Base-by-base conservation (phyloP, 306 rosid species). In the Betula pendula region DNA sequence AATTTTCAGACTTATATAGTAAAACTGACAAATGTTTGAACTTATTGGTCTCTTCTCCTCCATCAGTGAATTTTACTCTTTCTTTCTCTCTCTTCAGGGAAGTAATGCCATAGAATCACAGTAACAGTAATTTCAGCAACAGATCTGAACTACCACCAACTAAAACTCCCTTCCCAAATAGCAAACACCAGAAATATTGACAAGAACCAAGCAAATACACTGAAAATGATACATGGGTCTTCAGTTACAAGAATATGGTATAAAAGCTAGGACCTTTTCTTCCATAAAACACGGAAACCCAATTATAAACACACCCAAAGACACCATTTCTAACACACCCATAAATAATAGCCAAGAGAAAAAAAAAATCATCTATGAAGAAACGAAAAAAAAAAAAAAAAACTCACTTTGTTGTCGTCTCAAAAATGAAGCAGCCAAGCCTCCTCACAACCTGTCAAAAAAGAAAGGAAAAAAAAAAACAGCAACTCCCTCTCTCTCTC, bases 131-230 rank as follows among this genome's bases (percentile, higher is more conserved):
- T 43, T 77, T 73, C 80, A 62, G 51, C n/a, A 27, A 79, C 83
- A 88, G 91, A 88, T 88, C 90, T 85, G 85, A 63, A 80, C 80
- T 25, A 44, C 47, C 52, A 17, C 65, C 27, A 38, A 14, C 33
- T 31, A 11, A 25, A 35, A 22, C 12, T 59, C 35, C 43, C 58
- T 11, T 17, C 12, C 52, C 68, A 71, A 33, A 56, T 52, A 33
- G 11, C 22, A 65, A 29, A 63, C 6, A 11, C 25, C 38, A 12
- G 3, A 59, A 27, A 59, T 24, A 59, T 59, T 17, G 45, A 63
- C 35, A 63, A 19, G 14, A 40, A 35, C 14, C 16, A 17, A 66
- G 14, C 13, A 19, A 66, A 66, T 0, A 33, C 44, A 40, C 24
- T 19, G 20, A 60, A 19, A 10, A 19, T n/a, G 49, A 38, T 3